Percentiles rank a stretch among this genome's conserved stretches.
Conservation (phyloP, 345 rosid species). For the Theobroma cacao region DNA sequence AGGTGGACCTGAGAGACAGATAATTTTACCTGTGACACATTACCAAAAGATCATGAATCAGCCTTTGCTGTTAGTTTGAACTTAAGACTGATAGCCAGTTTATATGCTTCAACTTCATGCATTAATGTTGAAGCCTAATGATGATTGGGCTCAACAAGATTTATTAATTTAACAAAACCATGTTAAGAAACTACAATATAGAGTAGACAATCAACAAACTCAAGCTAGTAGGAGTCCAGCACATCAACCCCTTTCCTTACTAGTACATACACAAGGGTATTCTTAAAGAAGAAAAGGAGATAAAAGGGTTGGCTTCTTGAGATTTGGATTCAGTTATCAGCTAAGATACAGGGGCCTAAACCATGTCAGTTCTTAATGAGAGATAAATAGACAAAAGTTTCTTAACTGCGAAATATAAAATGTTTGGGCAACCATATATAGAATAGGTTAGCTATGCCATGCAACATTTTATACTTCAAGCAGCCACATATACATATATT, state of each 20-base stretch:
- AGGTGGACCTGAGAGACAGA: constrained; percentile 98
- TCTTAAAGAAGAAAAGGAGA: background rate
- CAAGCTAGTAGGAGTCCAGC: background rate
- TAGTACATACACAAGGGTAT: background rate
- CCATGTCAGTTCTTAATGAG: background rate
- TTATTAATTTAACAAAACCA: background rate
- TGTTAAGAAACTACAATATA: background rate
- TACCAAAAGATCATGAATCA: constrained; percentile 22
- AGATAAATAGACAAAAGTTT: background rate
- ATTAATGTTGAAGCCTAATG: background rate
- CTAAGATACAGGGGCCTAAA: background rate
- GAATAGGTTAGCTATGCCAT: background rate
- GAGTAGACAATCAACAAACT: background rate
- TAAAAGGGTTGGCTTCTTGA: background rate
- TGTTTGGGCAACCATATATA: background rate
- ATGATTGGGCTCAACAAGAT: background rate
- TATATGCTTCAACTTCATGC: background rate
- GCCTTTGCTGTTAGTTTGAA: background rate
- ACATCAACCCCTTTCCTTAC: background rate
- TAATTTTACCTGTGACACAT: constrained; percentile 78
- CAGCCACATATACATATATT: background rate
- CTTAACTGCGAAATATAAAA: background rate
- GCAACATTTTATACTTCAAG: background rate
- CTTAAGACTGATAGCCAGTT: background rate
- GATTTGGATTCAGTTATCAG: background rate